phyloP scores from a whole-genome alignment of 2,329 filamentous ascomycete genomes.

The Nemania diffusa region DNA sequence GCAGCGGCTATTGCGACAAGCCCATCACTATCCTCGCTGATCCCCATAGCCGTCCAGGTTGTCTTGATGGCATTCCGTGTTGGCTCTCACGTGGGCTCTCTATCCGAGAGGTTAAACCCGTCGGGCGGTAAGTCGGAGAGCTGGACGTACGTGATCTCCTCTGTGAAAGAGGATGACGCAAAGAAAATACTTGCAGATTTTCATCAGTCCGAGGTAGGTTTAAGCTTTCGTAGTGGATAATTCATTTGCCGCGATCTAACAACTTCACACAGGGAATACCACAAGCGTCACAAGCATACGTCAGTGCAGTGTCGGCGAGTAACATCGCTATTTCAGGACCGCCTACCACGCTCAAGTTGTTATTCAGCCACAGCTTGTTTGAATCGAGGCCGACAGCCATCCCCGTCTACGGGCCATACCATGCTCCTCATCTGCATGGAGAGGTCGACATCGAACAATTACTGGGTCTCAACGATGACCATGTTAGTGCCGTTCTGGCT shows the following conservation, averaged over 20 bases:
- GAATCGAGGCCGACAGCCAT: slow-evolving; percentile 58
- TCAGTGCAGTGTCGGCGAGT: slow-evolving; percentile 62
- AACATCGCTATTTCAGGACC: slow-evolving; percentile 66
- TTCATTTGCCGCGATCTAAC: slow-evolving; percentile 13
- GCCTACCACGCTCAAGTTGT: slow-evolving; percentile 58
- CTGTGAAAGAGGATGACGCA: slow-evolving; percentile 62
- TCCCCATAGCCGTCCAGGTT: slow-evolving; percentile 70
- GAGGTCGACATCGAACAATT: slow-evolving; percentile 57
- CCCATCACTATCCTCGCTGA: slow-evolving; percentile 68
- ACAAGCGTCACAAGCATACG: slow-evolving; percentile 60
- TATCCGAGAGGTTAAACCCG: slow-evolving; percentile 59
- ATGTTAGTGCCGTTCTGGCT: slow-evolving; percentile 53
- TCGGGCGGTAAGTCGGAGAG: slow-evolving; percentile 60
- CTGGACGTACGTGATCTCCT: slow-evolving; percentile 75
- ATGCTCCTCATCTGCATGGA: slow-evolving; percentile 64
- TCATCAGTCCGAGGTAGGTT: slow-evolving; percentile 62
- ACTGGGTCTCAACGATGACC: slow-evolving; percentile 56
- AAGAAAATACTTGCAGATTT: slow-evolving; percentile 65
- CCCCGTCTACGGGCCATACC: slow-evolving; percentile 67
- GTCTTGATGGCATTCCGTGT: slow-evolving; percentile 74
- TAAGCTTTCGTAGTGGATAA: slow-evolving; percentile 6
- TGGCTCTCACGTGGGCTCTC: slow-evolving; percentile 64
- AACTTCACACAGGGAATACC: slow-evolving; percentile 55
- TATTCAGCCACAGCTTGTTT: slow-evolving; percentile 55
- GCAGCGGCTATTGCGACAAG: slow-evolving; percentile 73